A percentile compares a stretch with the other conserved stretches of the same genome.
Evolutionary conservation across 345 rosid genomes (phyloP).

Genomic region (Raphanus raphanistrum): DNA sequence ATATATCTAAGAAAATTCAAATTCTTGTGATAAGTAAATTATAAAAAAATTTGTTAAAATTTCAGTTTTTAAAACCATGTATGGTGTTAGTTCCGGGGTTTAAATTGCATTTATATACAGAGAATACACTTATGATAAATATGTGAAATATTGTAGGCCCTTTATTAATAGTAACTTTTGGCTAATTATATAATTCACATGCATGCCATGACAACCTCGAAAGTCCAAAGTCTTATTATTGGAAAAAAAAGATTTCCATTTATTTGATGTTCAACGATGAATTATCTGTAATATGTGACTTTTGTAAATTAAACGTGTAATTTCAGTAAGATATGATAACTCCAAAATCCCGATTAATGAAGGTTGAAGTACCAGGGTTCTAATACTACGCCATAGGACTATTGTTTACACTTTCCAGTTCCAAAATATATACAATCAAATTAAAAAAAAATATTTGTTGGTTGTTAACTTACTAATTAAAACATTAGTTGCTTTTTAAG

Average conservation of each 20-base stretch:
- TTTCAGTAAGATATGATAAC: not conserved
- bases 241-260: not conserved
- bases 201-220: constrained; percentile 45
- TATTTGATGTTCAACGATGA: not conserved
- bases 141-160: constrained; percentile 24
- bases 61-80: not conserved
- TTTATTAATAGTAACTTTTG: constrained; percentile 23
- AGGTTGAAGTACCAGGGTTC: not conserved
- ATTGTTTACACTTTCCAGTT: not conserved
- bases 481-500: not conserved
- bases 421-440: not conserved
- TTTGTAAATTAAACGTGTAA: not conserved
- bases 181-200: constrained; percentile 46
- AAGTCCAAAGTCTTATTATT: constrained; percentile 28
- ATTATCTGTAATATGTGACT: not conserved
- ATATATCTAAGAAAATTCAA: not conserved
- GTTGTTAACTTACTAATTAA: not conserved
- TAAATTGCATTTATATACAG: not conserved
- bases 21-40: not conserved
- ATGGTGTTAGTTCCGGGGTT: not conserved
- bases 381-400: not conserved
- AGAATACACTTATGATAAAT: not conserved
- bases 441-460: not conserved
- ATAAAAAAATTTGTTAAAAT: not conserved
- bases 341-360: not conserved